Evolutionary conservation across 2,329 filamentous ascomycete genomes (phyloP), one percentile per base, ranked within the genome.

Genomic region (Botrytis galanthina): DNA sequence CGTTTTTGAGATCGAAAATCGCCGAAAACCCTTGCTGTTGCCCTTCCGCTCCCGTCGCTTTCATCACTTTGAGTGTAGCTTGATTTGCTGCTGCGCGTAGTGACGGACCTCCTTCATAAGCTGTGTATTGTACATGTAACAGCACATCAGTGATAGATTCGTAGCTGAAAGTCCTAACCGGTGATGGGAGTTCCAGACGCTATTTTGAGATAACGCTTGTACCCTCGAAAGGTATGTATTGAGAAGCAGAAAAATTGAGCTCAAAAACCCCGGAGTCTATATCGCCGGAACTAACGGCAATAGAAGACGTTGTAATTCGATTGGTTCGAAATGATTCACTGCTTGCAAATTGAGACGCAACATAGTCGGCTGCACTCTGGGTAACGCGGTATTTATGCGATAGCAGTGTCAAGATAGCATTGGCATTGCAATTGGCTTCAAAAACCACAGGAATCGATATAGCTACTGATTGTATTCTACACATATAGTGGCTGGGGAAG

Each of bases 221-320:
- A n/a, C 79, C 76, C 74, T 84, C 83, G 72, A 84, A 84, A 1
- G 83, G 83, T 5, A 78, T 39, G 73, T 81, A 83, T 4, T 80
- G 76, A 32, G 80, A 77, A 39, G 76, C 78, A 5, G 44, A 57
- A 75, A 82, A 81, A 73, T 72, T 70, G 61, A 82, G 74, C 18
- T 83, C 79, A 73, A 84, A 83, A 7, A 79, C 60, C 26, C 83
- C 82, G 3, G 74, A 48, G 75, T 84, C 83, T n/a, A 77, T 67
- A 20, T 75, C 70, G 7, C 74, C 78, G 20, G 60, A 67, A 69
- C 72, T 76, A 18, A 80, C 70, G 20, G 80, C 81, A 18, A 83
- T 78, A 6, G 80, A 67, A 0, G 59, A 26, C 48, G 81, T 77
- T 22, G 80, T 80, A 18, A 80, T 73, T 6, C 54, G 29, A 59